These are phyloP conservation scores for Dysphania ambrosioides DNA, from an alignment of 148 eudicot species.

Conservation along the genomic window DNA sequence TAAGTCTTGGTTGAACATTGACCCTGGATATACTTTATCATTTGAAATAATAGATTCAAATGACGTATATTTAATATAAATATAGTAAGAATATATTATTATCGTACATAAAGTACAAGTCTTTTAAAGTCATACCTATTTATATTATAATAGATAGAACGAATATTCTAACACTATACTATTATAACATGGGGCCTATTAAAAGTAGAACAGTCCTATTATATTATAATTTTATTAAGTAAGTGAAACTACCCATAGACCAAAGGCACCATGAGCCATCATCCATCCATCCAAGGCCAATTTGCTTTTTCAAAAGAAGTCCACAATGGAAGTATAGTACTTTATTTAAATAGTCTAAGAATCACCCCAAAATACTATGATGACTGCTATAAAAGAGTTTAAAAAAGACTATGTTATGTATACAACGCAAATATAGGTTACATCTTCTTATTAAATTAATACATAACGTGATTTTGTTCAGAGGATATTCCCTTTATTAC, in stretches of 20 bases:
- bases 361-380: too few species aligned
- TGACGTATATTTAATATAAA: not conserved
- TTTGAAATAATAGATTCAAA: too few species aligned
- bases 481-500: not conserved
- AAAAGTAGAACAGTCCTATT: not conserved
- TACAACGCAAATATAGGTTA: not conserved
- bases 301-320: constrained; percentile 23
- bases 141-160: not conserved
- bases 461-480: not conserved
- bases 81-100: not conserved
- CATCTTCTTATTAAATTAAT: constrained; percentile 3
- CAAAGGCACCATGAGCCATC: constrained; percentile 13
- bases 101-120: constrained; percentile 1
- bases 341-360: not conserved
- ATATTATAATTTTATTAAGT: not conserved
- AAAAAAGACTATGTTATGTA: not conserved
- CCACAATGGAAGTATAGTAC: not conserved
- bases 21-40: not conserved
- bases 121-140: not conserved
- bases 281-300: not conserved
- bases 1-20: not conserved
- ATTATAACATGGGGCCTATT: not conserved
- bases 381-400: too few species aligned
- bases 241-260: not conserved
- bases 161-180: constrained; percentile 17